Evolutionary conservation across 768 basidiomycete species (phyloP).

Genomic region (Dioszegia crocea): DNA sequence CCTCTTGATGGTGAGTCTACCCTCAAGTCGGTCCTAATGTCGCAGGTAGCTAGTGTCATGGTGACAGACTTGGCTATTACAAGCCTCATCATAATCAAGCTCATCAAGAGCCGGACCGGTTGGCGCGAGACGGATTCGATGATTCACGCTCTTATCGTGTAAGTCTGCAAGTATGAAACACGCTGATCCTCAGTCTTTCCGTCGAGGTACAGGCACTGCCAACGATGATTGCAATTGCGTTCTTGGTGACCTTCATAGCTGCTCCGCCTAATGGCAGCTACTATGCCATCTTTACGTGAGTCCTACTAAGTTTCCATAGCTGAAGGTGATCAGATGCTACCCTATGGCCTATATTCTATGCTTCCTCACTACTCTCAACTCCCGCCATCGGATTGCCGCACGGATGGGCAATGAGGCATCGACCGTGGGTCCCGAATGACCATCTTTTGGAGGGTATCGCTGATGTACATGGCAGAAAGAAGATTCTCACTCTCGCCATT

Average conservation of each 20-base stretch:
- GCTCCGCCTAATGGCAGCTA: neutral
- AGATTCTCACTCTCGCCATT: neutral
- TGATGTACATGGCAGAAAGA: too few species aligned
- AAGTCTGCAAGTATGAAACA: too few species aligned
- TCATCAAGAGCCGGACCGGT: neutral
- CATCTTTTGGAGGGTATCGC: too few species aligned
- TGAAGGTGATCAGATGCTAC: neutral
- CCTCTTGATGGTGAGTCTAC: too few species aligned
- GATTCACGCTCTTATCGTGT: neutral
- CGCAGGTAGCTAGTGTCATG: too few species aligned
- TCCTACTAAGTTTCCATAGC: neutral
- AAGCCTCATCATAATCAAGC: neutral
- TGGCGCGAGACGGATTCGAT: neutral
- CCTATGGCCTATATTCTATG: neutral
- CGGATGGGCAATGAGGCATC: too few species aligned
- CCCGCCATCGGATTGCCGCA: neutral
- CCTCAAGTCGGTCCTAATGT: too few species aligned
- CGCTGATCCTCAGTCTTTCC: neutral
- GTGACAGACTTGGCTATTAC: neutral
- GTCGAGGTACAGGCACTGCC: constrained; percentile 3
- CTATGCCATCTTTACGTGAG: neutral
- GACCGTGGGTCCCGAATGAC: too few species aligned
- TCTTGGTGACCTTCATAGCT: neutral
- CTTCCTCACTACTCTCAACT: neutral
- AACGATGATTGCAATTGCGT: neutral